Base-by-base conservation (phyloP, 495 filamentous ascomycete genomes). In the Penicillium longicatenatum region DNA sequence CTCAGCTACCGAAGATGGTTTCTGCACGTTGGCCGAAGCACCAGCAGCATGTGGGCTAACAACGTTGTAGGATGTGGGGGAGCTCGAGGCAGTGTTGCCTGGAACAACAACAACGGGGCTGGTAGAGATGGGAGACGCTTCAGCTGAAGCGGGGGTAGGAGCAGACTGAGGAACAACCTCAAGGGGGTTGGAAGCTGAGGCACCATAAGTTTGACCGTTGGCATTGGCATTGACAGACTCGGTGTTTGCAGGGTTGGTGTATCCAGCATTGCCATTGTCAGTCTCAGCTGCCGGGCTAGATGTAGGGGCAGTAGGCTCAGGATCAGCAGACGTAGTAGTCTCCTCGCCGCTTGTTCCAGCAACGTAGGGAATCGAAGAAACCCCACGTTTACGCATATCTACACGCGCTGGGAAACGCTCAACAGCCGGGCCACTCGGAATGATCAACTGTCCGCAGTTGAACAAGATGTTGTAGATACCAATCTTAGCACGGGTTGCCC, bases 401-500 rank as follows among this genome's bases (percentile, higher is more conserved):
- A 39, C 14, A 12, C 6, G 37, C 4, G 37, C 16, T 26, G 26
- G 0, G 26, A 26, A 26, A 1, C 26, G 26, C 26, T 26, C 26
- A 4, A 26, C 26, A 4, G 4, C 4, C 3, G 26, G 4, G 1
- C 4, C 26, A 26, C 26, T 6, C 7, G 26, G 26, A 26, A 26
- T 4, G 26, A 10, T 35, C 10, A 10, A 35, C 12, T n/a, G 14
- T 39, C 76, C 79, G 81, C 93, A 97, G 76, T 93, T 84, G 68
- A 95, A 97, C 64, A 80, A 84, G 66, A 97, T 85, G 61, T 74
- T 82, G 77, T 90, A 87, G 62, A 96, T 84, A 58, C 85, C 85
- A 64, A 96, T 80, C 52, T 80, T 80, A 75, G 91, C 93, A 54
- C 68, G 67, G 41, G 75, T 69, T 35, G 73, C 63, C 44, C 76